Evolutionary conservation across 2,329 filamentous ascomycete species (phyloP), one percentile per base, ranked within the genome.

Genomic region (Ophiobolus disseminans): DNA sequence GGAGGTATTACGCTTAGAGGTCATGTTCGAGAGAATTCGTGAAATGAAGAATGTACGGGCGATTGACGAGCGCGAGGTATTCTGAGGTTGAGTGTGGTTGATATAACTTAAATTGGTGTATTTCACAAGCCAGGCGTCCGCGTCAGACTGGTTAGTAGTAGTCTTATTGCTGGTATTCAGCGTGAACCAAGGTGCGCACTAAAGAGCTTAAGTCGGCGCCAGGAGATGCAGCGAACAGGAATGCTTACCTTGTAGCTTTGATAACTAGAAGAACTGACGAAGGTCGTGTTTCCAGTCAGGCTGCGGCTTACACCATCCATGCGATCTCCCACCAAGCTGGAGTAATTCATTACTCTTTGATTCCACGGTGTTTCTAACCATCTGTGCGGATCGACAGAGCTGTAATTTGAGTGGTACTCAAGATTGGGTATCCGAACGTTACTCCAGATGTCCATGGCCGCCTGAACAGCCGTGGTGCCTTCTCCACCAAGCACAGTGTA

Each of bases 311-410:
- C 23, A n/a, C 42, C 50, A 21, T 46, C 41, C 2, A 53, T 28
- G 14, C 41, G 50, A 20, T 42, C 50, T 1, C 46, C 41, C 9
- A 53, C n/a, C 16, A 50, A 37, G 23, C 50, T 53, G 25, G 45
- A 45, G 21, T 53, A 50, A 28, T 53, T 50, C 19, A 49, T 45
- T 5, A 43, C n/a, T 11, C 26, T 8, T 7, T 49, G 14, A 9
- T 25, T 25, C 46, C 50, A 50, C n/a, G 50, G 32, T 5, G 40
- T 37, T 5, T 38, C 5, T 19, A 53, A 9, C 50, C 46, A 46
- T 14, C 28, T 10, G 21, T 46, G 14, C 3, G 50, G 37, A 23
- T 49, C 6, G 1, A 16, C 21, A 4, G 30, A 13, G 35, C 41
- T 19, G 16, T 49, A 42, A 9, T 25, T 19, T 16, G 13, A 16